These are phyloP conservation scores for Acrocalymma vagum DNA, from an alignment of 2,329 filamentous ascomycete genomes.

Conservation along the genomic window DNA sequence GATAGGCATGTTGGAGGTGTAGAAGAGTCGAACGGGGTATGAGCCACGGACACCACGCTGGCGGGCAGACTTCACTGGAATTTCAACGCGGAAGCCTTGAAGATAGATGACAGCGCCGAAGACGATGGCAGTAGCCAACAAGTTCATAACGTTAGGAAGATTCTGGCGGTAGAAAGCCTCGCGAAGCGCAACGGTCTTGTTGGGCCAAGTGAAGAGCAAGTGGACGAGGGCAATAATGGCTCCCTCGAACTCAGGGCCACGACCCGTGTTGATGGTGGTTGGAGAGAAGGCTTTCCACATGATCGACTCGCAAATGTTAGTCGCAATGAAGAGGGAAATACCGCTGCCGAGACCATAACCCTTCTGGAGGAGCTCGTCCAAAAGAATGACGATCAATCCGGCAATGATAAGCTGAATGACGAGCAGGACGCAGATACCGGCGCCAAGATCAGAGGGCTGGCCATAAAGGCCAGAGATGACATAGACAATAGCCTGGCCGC, in stretches of 20 bases:
- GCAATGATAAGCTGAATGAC: conserved; percentile 98
- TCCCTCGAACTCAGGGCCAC: conserved; percentile 98
- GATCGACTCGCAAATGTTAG: conserved; percentile 99
- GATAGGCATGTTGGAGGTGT: conserved; percentile 99
- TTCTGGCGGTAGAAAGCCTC: conserved; percentile 99
- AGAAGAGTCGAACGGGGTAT: conserved; percentile 98
- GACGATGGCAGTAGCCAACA: conserved; percentile 89
- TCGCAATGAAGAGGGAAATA: conserved; percentile 99
- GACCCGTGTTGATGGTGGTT: conserved; percentile 98
- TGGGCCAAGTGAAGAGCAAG: conserved; percentile 96
- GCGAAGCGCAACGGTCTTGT: conserved; percentile 98
- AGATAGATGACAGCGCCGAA: conserved; percentile 99
- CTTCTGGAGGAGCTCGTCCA: conserved; percentile 99
- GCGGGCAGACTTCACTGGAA: conserved; percentile 98
- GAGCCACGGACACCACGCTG: conserved; percentile 98
- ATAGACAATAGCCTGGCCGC: conserved; percentile 97
- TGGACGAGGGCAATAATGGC: conserved; percentile 98
- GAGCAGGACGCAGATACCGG: conserved; percentile 96
- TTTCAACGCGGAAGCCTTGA: conserved; percentile 99
- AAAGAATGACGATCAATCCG: conserved; percentile 97
- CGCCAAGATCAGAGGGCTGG: conserved; percentile 93
- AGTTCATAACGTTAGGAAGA: conserved; percentile 99
- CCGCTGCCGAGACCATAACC: conserved; percentile 98
- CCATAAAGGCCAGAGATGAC: conserved; percentile 95
- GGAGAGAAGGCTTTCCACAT: conserved; percentile 99